Evolutionary conservation across 306 rosid species (phyloP).

Genomic region (Cyclanthera cordifolia): DNA sequence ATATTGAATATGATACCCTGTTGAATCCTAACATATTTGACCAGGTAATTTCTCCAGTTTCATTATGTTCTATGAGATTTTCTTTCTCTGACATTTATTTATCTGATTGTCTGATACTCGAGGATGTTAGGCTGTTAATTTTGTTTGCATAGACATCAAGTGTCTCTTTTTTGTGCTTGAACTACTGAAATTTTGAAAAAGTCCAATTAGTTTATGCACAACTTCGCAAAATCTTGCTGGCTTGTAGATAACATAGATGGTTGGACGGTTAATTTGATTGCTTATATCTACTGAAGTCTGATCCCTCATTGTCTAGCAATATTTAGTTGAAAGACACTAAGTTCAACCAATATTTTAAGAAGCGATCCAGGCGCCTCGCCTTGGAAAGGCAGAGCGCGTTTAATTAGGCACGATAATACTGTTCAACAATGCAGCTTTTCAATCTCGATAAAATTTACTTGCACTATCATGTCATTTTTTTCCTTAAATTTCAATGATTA

Average conservation of each 20-base stretch:
- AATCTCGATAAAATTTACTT: background rate
- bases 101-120: background rate
- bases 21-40: conserved; percentile 55
- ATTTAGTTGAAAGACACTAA: background rate
- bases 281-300: background rate
- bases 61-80: background rate
- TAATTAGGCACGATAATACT: no score
- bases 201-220: background rate
- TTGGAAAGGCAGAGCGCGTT: no score
- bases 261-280: background rate
- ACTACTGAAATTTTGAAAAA: background rate
- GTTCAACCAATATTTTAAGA: no score
- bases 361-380: no score
- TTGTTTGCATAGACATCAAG: background rate
- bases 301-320: background rate
- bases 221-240: background rate
- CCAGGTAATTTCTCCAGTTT: conserved; percentile 29
- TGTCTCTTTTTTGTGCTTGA: background rate
- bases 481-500: background rate
- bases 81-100: background rate
- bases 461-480: background rate
- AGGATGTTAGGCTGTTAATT: background rate
- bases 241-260: background rate
- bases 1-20: conserved; percentile 39
- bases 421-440: background rate